Evolutionary conservation across 169 alveolate species (phyloP).

Genomic region (Plasmodium coatneyi): DNA sequence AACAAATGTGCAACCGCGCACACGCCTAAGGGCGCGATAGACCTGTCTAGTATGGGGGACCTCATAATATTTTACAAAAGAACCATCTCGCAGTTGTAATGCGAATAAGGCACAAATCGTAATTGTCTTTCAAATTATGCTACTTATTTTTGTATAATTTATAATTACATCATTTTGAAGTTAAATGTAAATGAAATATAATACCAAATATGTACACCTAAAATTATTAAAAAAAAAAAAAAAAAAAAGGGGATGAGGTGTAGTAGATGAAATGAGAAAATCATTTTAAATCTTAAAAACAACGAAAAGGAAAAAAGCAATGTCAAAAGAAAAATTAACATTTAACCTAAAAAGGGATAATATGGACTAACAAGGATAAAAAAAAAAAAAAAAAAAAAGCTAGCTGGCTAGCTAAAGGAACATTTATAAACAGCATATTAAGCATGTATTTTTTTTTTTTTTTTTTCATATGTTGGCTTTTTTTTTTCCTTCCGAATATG

Average conservation of each 20-base stretch:
- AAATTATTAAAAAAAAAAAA: background rate
- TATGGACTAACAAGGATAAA: background rate
- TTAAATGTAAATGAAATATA: background rate
- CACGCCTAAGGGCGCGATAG: background rate
- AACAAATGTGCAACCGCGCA: background rate
- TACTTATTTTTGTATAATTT: background rate
- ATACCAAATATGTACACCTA: background rate
- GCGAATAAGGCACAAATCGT: background rate
- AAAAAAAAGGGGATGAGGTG: background rate
- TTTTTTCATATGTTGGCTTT: background rate
- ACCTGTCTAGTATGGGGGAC: background rate
- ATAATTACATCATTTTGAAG: background rate
- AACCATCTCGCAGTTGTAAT: background rate
- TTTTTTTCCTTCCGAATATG: background rate
- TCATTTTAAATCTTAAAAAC: background rate
- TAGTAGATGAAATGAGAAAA: background rate
- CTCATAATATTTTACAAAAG: background rate
- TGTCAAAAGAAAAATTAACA: background rate
- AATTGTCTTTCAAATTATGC: background rate
- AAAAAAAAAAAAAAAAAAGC: background rate
- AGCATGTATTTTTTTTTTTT: background rate
- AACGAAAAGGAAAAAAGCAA: background rate
- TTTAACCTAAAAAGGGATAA: background rate
- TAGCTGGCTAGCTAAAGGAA: background rate
- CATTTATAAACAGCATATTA: background rate